phyloP scores from a whole-genome alignment of 345 rosid genomes.

The Ricinus communis region DNA sequence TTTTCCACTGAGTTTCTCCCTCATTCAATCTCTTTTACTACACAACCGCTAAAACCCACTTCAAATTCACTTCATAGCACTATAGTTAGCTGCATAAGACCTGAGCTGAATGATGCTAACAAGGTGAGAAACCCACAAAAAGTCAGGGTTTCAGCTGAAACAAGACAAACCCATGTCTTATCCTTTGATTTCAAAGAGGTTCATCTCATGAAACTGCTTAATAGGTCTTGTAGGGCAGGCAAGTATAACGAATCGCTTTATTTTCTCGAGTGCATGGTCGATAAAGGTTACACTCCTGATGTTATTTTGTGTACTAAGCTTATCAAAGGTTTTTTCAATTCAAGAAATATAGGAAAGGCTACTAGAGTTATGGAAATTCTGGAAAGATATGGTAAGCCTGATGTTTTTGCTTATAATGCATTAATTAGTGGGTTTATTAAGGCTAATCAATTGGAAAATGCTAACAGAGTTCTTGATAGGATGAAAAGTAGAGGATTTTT shows the following conservation, averaged over 20 bases:
- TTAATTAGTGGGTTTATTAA: constrained; percentile 83
- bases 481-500: constrained; percentile 66
- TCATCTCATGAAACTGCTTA: constrained; percentile 56
- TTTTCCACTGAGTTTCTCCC: constrained; percentile 39
- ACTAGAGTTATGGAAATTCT: constrained; percentile 70
- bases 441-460: constrained; percentile 58
- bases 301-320: constrained; percentile 76
- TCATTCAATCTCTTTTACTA: constrained; percentile 23
- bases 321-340: constrained; percentile 63
- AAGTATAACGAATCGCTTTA: constrained; percentile 64
- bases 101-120: constrained; percentile 3
- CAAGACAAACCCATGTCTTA: constrained; percentile 44
- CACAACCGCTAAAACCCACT: constrained; percentile 30
- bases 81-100: constrained; percentile 25
- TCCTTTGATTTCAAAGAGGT: constrained; percentile 57
- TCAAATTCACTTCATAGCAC: constrained; percentile 28
- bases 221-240: constrained; percentile 56
- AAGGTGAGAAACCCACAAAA: constrained; percentile 22
- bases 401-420: constrained; percentile 77
- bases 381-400: constrained; percentile 69
- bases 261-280: constrained; percentile 65
- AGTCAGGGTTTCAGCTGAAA: constrained; percentile 33
- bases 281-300: constrained; percentile 62
- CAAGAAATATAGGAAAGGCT: constrained; percentile 56
- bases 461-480: constrained; percentile 57